phyloP scores from a whole-genome alignment of 1,284 basidiomycete species.

The Inonotus obliquus region DNA sequence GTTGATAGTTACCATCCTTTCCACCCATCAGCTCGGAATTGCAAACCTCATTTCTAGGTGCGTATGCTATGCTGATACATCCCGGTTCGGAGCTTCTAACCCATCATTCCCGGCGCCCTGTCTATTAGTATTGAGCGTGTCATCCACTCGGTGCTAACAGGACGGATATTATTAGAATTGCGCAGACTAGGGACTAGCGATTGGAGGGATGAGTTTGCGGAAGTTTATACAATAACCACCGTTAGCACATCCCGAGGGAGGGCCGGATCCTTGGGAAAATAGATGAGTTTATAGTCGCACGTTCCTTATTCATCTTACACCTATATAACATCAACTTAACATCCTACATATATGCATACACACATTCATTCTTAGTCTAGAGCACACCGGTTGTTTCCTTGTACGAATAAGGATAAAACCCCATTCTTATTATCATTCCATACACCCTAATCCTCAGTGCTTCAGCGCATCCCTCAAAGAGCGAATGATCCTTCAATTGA shows the following conservation, averaged over 20 bases:
- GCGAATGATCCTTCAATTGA: too few species aligned
- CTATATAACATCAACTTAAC: too few species aligned
- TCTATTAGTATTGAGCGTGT: constrained; percentile 5
- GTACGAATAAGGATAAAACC: too few species aligned
- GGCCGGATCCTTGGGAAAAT: not conserved
- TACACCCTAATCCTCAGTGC: too few species aligned
- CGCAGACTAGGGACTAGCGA: not conserved
- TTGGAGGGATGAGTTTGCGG: not conserved
- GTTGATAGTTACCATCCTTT: not conserved
- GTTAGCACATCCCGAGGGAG: not conserved
- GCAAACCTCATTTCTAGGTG: not conserved
- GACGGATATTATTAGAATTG: not conserved
- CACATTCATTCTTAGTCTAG: too few species aligned
- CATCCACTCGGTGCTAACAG: constrained; percentile 6
- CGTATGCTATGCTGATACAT: not conserved
- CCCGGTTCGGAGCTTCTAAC: not conserved
- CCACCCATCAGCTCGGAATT: not conserved
- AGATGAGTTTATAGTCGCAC: too few species aligned
- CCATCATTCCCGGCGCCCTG: not conserved
- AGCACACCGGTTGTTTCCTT: too few species aligned
- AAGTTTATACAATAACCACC: not conserved
- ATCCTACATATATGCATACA: too few species aligned
- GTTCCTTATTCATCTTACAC: too few species aligned
- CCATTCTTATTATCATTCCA: too few species aligned
- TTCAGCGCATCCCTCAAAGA: too few species aligned